Percentiles rank a stretch among this genome's conserved stretches.
phyloP scores from a whole-genome alignment of 257 asterid species.

The Solanum neorickii region DNA sequence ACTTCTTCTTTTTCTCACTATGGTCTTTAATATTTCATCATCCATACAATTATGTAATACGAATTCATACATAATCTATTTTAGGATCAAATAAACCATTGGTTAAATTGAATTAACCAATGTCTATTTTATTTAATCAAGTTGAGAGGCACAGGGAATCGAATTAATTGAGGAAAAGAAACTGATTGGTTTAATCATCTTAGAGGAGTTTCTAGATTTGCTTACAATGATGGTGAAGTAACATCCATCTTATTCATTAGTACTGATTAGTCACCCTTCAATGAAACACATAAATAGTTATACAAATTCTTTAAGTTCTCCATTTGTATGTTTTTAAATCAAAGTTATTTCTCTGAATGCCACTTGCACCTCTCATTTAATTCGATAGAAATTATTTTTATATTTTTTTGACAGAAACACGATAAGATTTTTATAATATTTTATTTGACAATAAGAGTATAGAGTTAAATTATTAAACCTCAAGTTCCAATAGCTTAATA shows the following conservation, averaged over 20 bases:
- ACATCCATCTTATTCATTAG: background rate
- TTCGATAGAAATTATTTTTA: background rate
- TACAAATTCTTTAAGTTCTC: background rate
- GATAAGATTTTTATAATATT: background rate
- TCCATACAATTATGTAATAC: background rate
- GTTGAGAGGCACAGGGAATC: background rate
- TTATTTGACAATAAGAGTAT: background rate
- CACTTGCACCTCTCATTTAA: slow-evolving; percentile 13
- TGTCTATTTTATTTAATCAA: background rate
- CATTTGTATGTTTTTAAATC: background rate
- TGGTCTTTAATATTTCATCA: background rate
- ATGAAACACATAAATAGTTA: background rate
- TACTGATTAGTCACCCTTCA: background rate
- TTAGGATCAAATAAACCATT: background rate
- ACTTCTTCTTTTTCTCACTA: background rate
- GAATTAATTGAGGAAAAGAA: background rate
- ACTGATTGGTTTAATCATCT: background rate
- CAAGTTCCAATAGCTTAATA: background rate
- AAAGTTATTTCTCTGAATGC: background rate
- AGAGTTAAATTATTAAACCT: background rate
- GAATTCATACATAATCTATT: background rate
- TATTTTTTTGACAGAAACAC: background rate
- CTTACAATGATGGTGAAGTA: background rate
- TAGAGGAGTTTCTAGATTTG: background rate
- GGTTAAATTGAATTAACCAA: background rate